Evolutionary conservation across 208 protist genomes (phyloP).

Genomic region (Wallacemonas rigidus): DNA sequence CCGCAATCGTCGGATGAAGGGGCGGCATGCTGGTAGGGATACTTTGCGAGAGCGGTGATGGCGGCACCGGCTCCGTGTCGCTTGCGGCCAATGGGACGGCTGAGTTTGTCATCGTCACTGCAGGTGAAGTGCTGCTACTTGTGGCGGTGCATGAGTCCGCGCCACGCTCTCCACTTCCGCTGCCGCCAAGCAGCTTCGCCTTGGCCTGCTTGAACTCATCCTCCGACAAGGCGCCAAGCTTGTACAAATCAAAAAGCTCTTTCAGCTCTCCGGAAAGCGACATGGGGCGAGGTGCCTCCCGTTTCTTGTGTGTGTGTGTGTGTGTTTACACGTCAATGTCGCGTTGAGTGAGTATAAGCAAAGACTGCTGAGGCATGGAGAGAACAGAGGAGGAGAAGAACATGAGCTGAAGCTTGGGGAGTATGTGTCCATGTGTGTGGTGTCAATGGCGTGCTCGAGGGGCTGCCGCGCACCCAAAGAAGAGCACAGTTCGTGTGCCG

Average conservation of each 20-base stretch:
- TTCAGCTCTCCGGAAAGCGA: conserved; percentile 54
- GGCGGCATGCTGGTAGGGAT: not conserved
- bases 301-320: too few relatives aligned
- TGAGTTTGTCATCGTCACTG: not conserved
- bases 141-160: not conserved
- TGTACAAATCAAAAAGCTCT: conserved; percentile 60
- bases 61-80: not conserved
- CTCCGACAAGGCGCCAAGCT: conserved; percentile 47
- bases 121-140: too few relatives aligned
- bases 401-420: too few relatives aligned
- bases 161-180: conserved; percentile 26
- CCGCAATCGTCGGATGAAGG: not conserved
- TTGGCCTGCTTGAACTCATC: conserved; percentile 72
- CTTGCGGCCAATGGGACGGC: not conserved
- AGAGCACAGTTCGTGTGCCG: too few relatives aligned
- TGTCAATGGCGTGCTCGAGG: too few relatives aligned
- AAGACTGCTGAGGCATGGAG: too few relatives aligned
- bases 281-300: not conserved
- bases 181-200: conserved; percentile 24
- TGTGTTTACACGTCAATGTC: too few relatives aligned
- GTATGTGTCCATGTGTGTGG: too few relatives aligned
- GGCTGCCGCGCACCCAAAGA: too few relatives aligned
- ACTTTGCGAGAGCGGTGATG: not conserved
- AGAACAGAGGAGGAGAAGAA: too few relatives aligned
- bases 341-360: too few relatives aligned